Percentiles rank a stretch among this genome's conserved stretches.
These are phyloP conservation scores for Steccherinum ochraceum DNA, from an alignment of 768 basidiomycete genomes.

Conservation along the genomic window DNA sequence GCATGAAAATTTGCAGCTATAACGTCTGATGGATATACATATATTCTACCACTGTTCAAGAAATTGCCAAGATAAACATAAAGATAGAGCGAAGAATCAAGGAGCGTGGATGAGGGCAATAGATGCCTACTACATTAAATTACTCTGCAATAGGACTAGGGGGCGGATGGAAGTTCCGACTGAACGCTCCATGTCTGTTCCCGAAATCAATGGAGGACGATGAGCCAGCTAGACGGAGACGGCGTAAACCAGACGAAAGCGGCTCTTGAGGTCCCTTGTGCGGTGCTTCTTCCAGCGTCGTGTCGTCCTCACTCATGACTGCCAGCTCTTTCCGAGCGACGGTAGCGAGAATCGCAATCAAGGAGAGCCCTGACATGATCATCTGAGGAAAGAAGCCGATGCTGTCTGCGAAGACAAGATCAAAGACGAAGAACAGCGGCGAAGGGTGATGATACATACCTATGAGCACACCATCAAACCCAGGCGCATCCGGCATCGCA, in stretches of 20 bases:
- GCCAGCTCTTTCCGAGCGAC: slow-evolving; percentile 34
- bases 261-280: slow-evolving; percentile 15
- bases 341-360: slow-evolving; percentile 35
- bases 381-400: slow-evolving; percentile 60
- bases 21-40: too few relatives aligned
- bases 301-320: slow-evolving; percentile 1
- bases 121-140: too few relatives aligned
- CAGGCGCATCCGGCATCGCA: slow-evolving; percentile 54
- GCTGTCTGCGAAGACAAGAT: slow-evolving; percentile 33
- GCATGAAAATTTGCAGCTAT: too few relatives aligned
- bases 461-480: slow-evolving; percentile 39
- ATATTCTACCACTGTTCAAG: too few relatives aligned
- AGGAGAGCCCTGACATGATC: slow-evolving; percentile 36
- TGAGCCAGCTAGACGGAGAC: slow-evolving; percentile 16
- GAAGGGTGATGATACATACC: slow-evolving; percentile 25
- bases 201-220: slow-evolving; percentile 22
- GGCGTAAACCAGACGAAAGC: slow-evolving; percentile 14
- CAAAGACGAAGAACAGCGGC: not conserved
- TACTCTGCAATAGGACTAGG: slow-evolving; percentile 7
- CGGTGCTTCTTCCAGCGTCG: not conserved
- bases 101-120: too few relatives aligned
- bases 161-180: slow-evolving; percentile 1
- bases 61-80: too few relatives aligned
- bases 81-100: too few relatives aligned
- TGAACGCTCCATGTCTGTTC: slow-evolving; percentile 10